Percentiles rank a stretch among this genome's conserved stretches.
Conservation (phyloP, 73 alveolate genomes). For the Uronychia setigera region DNA sequence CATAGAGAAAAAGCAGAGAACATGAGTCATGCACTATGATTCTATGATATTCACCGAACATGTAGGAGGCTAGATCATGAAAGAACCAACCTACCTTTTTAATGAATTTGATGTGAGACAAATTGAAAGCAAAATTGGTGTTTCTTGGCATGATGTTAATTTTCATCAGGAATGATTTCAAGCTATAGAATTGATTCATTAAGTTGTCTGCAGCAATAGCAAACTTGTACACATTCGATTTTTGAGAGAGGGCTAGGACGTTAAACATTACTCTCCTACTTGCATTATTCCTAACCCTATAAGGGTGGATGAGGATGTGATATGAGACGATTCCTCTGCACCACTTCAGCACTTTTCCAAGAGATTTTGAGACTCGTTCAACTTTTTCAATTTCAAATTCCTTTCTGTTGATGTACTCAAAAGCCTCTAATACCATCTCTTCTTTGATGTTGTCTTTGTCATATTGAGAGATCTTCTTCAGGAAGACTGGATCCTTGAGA, state of each 20-base stretch:
- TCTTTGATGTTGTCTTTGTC: slow-evolving; percentile 77
- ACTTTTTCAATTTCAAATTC: slow-evolving; percentile 57
- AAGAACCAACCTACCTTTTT: slow-evolving; percentile 23
- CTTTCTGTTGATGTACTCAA: slow-evolving; percentile 64
- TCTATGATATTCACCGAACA: neutral
- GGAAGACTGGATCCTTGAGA: slow-evolving; percentile 52
- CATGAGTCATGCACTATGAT: neutral
- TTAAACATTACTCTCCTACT: slow-evolving; percentile 6
- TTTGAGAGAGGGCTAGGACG: slow-evolving; percentile 33
- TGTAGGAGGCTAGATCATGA: neutral
- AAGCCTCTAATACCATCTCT: slow-evolving; percentile 69
- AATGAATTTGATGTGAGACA: slow-evolving; percentile 51
- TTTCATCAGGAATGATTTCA: slow-evolving; percentile 76
- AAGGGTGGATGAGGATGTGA: slow-evolving; percentile 90
- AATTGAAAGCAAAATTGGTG: slow-evolving; percentile 62
- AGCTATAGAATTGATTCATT: slow-evolving; percentile 79
- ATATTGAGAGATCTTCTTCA: slow-evolving; percentile 61
- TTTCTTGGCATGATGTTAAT: slow-evolving; percentile 31
- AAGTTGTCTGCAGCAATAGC: slow-evolving; percentile 70
- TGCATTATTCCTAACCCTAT: slow-evolving; percentile 76
- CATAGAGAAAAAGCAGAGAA: slow-evolving; percentile 22
- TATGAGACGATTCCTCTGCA: slow-evolving; percentile 80
- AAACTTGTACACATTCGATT: slow-evolving; percentile 67
- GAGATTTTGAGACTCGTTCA: slow-evolving; percentile 48
- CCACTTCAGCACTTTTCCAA: slow-evolving; percentile 74